Evolutionary conservation across 805 yeast species (phyloP), one percentile per base, ranked within the genome.

Genomic region (Kodamaea sagamina): DNA sequence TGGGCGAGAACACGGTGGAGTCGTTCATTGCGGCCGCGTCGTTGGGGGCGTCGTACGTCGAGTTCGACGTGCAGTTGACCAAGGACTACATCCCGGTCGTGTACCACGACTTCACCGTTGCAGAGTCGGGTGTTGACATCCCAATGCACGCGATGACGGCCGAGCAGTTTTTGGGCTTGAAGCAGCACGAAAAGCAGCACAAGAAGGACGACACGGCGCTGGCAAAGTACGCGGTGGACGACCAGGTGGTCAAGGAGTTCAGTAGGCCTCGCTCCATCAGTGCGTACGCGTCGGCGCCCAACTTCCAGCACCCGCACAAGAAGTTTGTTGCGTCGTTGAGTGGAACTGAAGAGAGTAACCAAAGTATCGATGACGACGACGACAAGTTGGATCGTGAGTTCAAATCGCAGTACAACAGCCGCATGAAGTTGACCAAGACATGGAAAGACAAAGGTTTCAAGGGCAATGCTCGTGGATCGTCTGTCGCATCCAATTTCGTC

Each of bases 1-100:
- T 92, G 47, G 98, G 98, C 32, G 98, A 92, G 57, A 92, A 92
- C 61, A 92, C 98, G 0, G 85, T 92, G 15, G 97, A 92, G 55
- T 86, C 96, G 0, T 92, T 92, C 55, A 86, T 92, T 58, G 95
- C 96, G 9, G 98, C 98, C 0, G 96, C 97, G 0, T 89, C 95
- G 2, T 70, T 92, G 51, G 98, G 98, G 31, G 98, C 98, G 1
- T 84, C 95, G 2, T 92, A 92, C 57, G 97, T 92, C 41, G 98
- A 92, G 65, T 92, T 92, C 61, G 98, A 92, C 64, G 98, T 92
- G 36, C 98, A 92, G 60, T 71, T 92, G 52, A 92, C 98, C 11
- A 89, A 89, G 58, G 98, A 92, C 62, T 73, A 74, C 50, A 82
- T 88, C 8, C 97, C 98, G 2, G 98, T 92, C 5, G 86, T 92